Conservation (phyloP, 345 rosid species). For the Balakata baccata region DNA sequence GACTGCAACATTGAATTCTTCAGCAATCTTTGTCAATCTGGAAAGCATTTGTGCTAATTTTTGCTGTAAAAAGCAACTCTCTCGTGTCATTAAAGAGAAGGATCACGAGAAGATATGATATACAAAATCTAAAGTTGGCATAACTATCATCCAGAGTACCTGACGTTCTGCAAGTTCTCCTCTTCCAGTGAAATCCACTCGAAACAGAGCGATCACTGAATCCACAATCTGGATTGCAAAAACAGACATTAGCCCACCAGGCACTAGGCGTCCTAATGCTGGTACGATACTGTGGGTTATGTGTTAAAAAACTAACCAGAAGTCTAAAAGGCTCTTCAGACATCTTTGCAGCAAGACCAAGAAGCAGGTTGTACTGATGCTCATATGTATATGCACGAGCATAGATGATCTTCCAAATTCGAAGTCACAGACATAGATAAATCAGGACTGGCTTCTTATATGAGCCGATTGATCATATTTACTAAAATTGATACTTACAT, state of each 20-base stretch:
- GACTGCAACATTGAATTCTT: conserved; percentile 90
- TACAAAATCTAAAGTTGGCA: background rate
- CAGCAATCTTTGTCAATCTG: conserved; percentile 70
- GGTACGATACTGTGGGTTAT: background rate
- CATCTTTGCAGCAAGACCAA: conserved; percentile 94
- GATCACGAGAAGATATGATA: background rate
- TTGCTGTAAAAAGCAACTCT: conserved; percentile 54
- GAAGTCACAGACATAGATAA: conserved; percentile 24
- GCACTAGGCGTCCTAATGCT: background rate
- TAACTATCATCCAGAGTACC: conserved; percentile 34
- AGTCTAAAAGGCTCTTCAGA: conserved; percentile 83
- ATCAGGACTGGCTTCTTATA: conserved; percentile 6
- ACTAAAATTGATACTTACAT: conserved; percentile 40
- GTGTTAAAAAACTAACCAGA: conserved; percentile 43
- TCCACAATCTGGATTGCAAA: conserved; percentile 61
- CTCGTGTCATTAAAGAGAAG: conserved; percentile 12
- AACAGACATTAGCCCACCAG: conserved; percentile 15
- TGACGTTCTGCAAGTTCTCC: conserved; percentile 90
- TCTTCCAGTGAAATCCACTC: conserved; percentile 84
- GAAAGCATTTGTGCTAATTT: conserved; percentile 94
- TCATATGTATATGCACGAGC: conserved; percentile 90
- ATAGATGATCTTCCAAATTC: conserved; percentile 64
- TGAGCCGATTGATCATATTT: background rate
- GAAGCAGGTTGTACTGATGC: conserved; percentile 84
- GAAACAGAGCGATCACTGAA: conserved; percentile 78